These are phyloP conservation scores for Suillus placidus DNA, from an alignment of 768 basidiomycete genomes.

Conservation along the genomic window DNA sequence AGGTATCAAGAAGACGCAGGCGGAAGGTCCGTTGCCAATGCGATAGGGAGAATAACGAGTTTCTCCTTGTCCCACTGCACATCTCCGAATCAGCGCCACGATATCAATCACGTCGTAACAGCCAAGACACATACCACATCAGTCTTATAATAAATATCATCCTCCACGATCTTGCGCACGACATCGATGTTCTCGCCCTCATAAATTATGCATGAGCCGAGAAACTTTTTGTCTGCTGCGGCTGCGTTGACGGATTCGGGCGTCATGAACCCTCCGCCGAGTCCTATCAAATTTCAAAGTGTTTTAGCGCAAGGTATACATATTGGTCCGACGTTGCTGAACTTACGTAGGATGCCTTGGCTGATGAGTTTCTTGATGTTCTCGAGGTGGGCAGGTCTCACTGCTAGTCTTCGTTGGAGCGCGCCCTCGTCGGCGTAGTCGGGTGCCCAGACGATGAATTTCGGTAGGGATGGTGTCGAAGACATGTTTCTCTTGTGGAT, in stretches of 20 bases:
- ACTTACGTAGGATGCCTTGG: slow-evolving; percentile 55
- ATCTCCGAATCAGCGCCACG: background rate
- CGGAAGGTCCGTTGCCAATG: slow-evolving; percentile 31
- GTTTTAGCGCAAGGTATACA: slow-evolving; percentile 15
- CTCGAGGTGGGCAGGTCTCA: slow-evolving; percentile 54
- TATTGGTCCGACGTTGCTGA: too few relatives aligned
- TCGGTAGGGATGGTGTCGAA: slow-evolving; percentile 18
- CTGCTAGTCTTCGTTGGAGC: slow-evolving; percentile 52
- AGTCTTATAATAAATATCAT: slow-evolving; percentile 25
- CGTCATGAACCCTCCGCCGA: slow-evolving; percentile 59
- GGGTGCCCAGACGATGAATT: slow-evolving; percentile 66
- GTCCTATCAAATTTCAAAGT: slow-evolving; percentile 37
- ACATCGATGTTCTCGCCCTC: slow-evolving; percentile 57
- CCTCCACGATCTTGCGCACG: slow-evolving; percentile 27
- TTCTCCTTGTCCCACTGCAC: slow-evolving; percentile 62
- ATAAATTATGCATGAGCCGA: slow-evolving; percentile 57
- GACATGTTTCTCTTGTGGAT: slow-evolving; percentile 19
- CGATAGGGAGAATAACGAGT: slow-evolving; percentile 51
- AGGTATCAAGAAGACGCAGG: slow-evolving; percentile 11
- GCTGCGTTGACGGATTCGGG: slow-evolving; percentile 56
- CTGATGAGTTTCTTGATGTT: slow-evolving; percentile 38
- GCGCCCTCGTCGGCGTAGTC: slow-evolving; percentile 62
- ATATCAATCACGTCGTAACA: background rate
- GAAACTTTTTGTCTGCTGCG: slow-evolving; percentile 54
- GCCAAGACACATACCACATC: slow-evolving; percentile 24